Base-by-base conservation (phyloP, 164 flowering plant species). In the Berberis thunbergii region DNA sequence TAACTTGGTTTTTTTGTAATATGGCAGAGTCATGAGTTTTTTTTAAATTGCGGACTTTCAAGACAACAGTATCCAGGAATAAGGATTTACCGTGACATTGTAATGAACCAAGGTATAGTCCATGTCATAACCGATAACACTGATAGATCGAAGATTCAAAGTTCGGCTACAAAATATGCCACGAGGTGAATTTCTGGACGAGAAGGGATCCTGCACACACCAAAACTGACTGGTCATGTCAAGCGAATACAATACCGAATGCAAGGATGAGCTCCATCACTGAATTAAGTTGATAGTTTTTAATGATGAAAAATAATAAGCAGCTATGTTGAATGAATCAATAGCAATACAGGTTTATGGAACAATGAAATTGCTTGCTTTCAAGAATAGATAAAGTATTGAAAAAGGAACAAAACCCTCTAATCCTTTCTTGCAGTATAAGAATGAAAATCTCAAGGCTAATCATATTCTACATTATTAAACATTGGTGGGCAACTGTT, bases 101-200 rank as follows among this genome's bases (percentile, higher is more conserved):
- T 93, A 93, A 69, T 93, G 97, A 62, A 93, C 81, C 80, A 93
- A 79, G 50, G 98, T 93, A 72, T 93, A 93, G 75, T 93, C 98
- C 97, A 93, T 93, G 75, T 93, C 98, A 76, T 93, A 93, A 70
- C 98, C 98, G 60, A 93, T 86, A 59, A 79, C 91, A 78, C 98
- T 89, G 60, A 89, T 89, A 54, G 98, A 93, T 49, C 97, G 85
- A 44, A 93, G 88, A 80, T 93, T 93, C 68, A 93, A 70, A n/a
- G 98, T 93, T 41, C 98, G 89, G 75, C 72, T 86, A 76, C 98
- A 93, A 76, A 89, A 93, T 59, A 93, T 85, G 63, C 96, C 96
- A 66, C 91, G 97, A 26, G 91, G 82, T 49, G 96, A 92, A 72
- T 79, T 60, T 63, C 83, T 82, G 6, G 85, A 74, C 3, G 85